phyloP scores from a whole-genome alignment of 495 filamentous ascomycete genomes.

The Tuber aestivum region DNA sequence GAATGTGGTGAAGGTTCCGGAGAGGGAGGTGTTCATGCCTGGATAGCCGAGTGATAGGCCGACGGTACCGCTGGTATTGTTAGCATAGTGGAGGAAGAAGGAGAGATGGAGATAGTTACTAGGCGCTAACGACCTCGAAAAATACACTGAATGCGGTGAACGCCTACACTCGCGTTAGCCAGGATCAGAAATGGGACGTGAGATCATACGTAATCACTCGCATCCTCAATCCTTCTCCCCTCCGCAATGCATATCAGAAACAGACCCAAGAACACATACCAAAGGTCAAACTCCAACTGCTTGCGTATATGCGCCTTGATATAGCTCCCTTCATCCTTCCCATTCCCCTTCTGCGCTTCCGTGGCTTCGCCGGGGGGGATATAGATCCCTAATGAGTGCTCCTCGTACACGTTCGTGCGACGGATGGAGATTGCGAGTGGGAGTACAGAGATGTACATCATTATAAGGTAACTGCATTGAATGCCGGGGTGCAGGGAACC shows the following conservation, averaged over 20 bases:
- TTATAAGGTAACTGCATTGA: constrained; percentile 90
- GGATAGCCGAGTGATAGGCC: constrained; percentile 81
- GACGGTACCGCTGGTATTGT: constrained; percentile 60
- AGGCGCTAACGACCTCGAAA: constrained; percentile 87
- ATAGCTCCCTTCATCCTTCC: constrained; percentile 55
- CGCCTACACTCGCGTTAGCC: constrained; percentile 41
- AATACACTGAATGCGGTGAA: constrained; percentile 78
- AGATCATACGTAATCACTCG: constrained; percentile 47
- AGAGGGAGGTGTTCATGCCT: constrained; percentile 66
- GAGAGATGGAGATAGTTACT: constrained; percentile 42
- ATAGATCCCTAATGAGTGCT: constrained; percentile 83
- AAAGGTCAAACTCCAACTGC: constrained; percentile 89
- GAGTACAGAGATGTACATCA: constrained; percentile 99
- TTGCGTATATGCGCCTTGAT: constrained; percentile 79
- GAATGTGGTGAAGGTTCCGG: constrained; percentile 65
- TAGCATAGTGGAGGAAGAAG: constrained; percentile 2
- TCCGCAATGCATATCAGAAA: constrained; percentile 86
- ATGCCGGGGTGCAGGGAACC: constrained; percentile 77
- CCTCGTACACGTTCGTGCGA: constrained; percentile 94
- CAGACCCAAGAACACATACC: constrained; percentile 83
- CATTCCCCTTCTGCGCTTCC: constrained; percentile 43
- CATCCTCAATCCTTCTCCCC: constrained; percentile 56
- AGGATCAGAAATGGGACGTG: too few relatives aligned
- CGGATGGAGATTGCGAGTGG: constrained; percentile 92
- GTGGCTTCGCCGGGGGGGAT: constrained; percentile 47